Evolutionary conservation across 164 flowering plant genomes (phyloP), one percentile per base, ranked within the genome.

Genomic region (Berberis vulgaris): DNA sequence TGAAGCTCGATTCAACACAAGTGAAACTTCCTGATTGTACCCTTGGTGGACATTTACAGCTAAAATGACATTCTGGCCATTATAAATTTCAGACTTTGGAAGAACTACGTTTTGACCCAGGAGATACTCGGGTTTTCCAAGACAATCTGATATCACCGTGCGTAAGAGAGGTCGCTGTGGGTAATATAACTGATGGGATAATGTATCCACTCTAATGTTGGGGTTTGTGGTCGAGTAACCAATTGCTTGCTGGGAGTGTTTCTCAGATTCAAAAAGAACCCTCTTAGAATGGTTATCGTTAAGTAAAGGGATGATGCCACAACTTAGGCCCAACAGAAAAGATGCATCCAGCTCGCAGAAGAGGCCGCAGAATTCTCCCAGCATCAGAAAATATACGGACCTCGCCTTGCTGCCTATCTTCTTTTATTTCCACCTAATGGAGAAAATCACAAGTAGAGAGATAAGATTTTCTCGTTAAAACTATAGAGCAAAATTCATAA

Each of bases 21-120:
- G 49, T 6, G 97, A 91, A 73, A 91, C 96, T 69, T 94, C 98
- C 73, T 94, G 98, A 70, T 94, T 94, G 76, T 82, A 94, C 5
- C 98, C 98, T 6, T 80, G 76, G 66, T 94, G 97, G 42, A 88
- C 98, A 74, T 94, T 91, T 7, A 94, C 95, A 1, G 97, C 97
- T 54, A 94, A 95, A 61, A 94, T 86, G 43, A 95, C 96, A 81
- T 81, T 84, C 78, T 94, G 98, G 6, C 98, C 97, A 73, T 94
- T 94, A 73, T 60, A 91, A 60, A 65, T 77, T 44, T 91, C 96
- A 3, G 93, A 80, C 47, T 64, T 86, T 3, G 93, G 86, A n/a
- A 79, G 54, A 40, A 72, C 60, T 41, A 70, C 71, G 50, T 67
- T 77, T 1, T 69, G 76, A 54, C 82, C 78, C 2, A 50, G 54